Evolutionary conservation across 2,329 filamentous ascomycete species (phyloP).

Genomic region (Rhynchosporium agropyri): DNA sequence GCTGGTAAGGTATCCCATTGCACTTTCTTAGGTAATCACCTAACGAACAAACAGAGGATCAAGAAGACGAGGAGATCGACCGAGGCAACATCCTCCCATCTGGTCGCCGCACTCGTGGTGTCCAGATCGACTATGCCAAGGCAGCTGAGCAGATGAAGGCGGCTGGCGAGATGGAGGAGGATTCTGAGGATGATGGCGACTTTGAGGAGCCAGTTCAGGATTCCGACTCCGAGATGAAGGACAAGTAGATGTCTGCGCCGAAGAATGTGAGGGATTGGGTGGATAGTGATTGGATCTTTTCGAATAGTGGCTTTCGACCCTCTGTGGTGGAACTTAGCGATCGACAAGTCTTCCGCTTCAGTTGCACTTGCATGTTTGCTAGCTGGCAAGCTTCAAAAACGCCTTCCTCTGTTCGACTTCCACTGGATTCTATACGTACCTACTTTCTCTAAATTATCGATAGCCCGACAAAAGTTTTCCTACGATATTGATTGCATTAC

Average conservation of each 20-base stretch:
- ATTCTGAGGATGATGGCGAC: conserved; percentile 63
- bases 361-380: conserved; percentile 15
- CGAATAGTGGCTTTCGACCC: conserved; percentile 13
- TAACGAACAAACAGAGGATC: conserved; percentile 57
- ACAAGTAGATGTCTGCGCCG: conserved; percentile 38
- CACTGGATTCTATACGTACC: conserved; percentile 24
- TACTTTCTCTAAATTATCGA: conserved; percentile 18
- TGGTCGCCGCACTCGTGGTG: conserved; percentile 85
- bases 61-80: conserved; percentile 87
- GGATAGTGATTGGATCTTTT: conserved; percentile 13
- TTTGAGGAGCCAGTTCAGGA: conserved; percentile 55
- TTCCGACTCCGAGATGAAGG: conserved; percentile 58
- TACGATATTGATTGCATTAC: conserved; percentile 31
- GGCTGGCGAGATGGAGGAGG: conserved; percentile 72
- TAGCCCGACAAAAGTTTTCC: conserved; percentile 29
- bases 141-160: conserved; percentile 82
- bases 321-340: conserved; percentile 6
- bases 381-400: not conserved
- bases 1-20: conserved; percentile 35
- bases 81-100: conserved; percentile 80
- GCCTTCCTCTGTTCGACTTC: conserved; percentile 12
- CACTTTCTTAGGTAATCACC: conserved; percentile 24
- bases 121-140: conserved; percentile 90
- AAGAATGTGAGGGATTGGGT: not conserved
- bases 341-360: conserved; percentile 8